A percentile compares a stretch with the other conserved stretches of the same genome.
Conservation (phyloP, 805 yeast species). For the Lachancea lanzarotensis region DNA sequence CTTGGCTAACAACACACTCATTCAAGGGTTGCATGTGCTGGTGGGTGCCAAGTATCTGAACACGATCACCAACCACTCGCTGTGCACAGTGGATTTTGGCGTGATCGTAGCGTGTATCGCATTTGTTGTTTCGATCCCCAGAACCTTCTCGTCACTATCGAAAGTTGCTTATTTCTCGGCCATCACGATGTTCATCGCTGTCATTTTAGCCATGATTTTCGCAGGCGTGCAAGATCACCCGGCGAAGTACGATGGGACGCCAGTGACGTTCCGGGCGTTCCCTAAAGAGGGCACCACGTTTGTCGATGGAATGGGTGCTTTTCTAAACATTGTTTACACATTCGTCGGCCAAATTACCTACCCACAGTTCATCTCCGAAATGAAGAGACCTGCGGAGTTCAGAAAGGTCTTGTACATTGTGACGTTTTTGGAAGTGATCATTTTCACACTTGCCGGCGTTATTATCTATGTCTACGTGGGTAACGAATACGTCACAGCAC, state of each 20-base stretch:
- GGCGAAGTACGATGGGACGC: constrained; percentile 34
- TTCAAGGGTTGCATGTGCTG: constrained; percentile 53
- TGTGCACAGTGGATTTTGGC: constrained; percentile 48
- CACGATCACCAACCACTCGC: constrained; percentile 43
- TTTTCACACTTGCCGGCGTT: constrained; percentile 50
- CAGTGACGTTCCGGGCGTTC: constrained; percentile 43
- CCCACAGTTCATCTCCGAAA: constrained; percentile 55
- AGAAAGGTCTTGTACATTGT: constrained; percentile 49
- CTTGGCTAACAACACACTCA: constrained; percentile 48
- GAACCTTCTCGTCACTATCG: constrained; percentile 50
- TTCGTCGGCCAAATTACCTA: constrained; percentile 61
- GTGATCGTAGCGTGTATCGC: constrained; percentile 46
- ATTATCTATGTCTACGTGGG: constrained; percentile 56
- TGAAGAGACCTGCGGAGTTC: constrained; percentile 52
- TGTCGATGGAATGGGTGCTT: constrained; percentile 49
- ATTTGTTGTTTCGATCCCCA: constrained; percentile 46
- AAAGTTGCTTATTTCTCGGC: constrained; percentile 48
- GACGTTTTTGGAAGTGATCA: constrained; percentile 43
- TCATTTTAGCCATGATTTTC: constrained; percentile 45
- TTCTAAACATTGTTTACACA: constrained; percentile 53
- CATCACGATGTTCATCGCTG: constrained; percentile 51
- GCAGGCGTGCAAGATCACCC: constrained; percentile 51
- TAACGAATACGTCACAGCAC: constrained; percentile 46
- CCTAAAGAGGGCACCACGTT: constrained; percentile 48
- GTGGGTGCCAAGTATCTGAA: constrained; percentile 56